Conservation (phyloP, 805 yeast species). For the Schwanniomyces pseudopolymorphus region DNA sequence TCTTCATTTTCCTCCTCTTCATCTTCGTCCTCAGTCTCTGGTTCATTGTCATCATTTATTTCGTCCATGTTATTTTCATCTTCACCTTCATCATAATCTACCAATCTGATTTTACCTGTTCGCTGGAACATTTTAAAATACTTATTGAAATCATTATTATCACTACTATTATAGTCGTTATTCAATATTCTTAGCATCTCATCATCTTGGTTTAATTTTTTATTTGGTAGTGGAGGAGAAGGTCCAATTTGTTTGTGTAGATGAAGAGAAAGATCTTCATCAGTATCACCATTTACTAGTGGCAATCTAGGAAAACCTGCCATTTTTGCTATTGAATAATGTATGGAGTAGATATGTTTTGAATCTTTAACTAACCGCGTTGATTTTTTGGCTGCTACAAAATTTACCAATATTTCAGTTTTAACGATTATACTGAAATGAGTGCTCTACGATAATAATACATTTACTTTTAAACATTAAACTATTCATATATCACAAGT, state of each 20-base stretch:
- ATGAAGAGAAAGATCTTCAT: constrained; percentile 44
- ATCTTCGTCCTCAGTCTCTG: constrained; percentile 9
- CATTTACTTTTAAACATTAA: too few species aligned
- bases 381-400: background rate
- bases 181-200: constrained; percentile 18
- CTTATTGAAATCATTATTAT: constrained; percentile 13
- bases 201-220: constrained; percentile 12
- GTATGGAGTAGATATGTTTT: background rate
- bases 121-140: constrained; percentile 16
- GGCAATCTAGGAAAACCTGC: constrained; percentile 37
- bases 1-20: constrained; percentile 3
- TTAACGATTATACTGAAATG: too few species aligned
- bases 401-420: too few species aligned
- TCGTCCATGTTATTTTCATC: background rate
- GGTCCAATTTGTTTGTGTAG: constrained; percentile 37
- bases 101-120: constrained; percentile 5
- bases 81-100: constrained; percentile 6
- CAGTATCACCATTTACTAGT: constrained; percentile 36
- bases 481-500: too few species aligned
- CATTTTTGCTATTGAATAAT: constrained; percentile 7
- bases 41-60: constrained; percentile 2
- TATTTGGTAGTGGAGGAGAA: constrained; percentile 29
- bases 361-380: background rate
- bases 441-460: too few species aligned
- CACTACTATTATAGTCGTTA: constrained; percentile 11